A percentile compares a stretch with the other conserved stretches of the same genome.
These are phyloP conservation scores for Aureobasidium leucospermi DNA, from an alignment of 2,329 filamentous ascomycete genomes.

Conservation along the genomic window DNA sequence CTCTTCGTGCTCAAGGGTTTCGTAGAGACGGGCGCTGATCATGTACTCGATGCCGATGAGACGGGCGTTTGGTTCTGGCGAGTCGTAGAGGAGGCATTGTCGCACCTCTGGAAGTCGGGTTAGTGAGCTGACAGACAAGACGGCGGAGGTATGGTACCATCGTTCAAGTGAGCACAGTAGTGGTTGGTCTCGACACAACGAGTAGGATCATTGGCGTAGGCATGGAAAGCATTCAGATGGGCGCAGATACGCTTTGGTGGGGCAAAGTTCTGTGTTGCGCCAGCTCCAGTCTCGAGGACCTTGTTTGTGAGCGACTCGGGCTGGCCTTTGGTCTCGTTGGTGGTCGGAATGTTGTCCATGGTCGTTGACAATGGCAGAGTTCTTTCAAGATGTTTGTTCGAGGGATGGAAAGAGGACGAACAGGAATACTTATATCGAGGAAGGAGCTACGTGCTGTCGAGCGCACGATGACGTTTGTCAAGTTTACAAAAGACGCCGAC, in stretches of 20 bases:
- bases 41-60: slow-evolving; percentile 86
- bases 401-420: background rate
- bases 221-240: slow-evolving; percentile 80
- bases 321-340: slow-evolving; percentile 41
- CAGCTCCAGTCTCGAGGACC: slow-evolving; percentile 55
- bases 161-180: slow-evolving; percentile 72
- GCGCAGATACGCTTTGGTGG: slow-evolving; percentile 71
- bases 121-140: background rate
- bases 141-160: slow-evolving; percentile 32
- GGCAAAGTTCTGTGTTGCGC: slow-evolving; percentile 56
- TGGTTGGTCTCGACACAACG: slow-evolving; percentile 72
- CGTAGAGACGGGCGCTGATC: slow-evolving; percentile 64
- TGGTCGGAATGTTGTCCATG: slow-evolving; percentile 32
- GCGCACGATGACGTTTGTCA: slow-evolving; percentile 7
- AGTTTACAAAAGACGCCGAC: background rate
- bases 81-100: slow-evolving; percentile 81
- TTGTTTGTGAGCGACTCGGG: slow-evolving; percentile 49
- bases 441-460: background rate
- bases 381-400: background rate
- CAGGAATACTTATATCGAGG: background rate
- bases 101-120: slow-evolving; percentile 54
- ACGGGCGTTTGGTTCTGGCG: slow-evolving; percentile 55
- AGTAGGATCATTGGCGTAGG: slow-evolving; percentile 64
- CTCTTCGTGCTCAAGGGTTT: slow-evolving; percentile 58
- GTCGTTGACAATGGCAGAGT: background rate